Conservation (phyloP, 805 yeast species). For the Starmerella floris region DNA sequence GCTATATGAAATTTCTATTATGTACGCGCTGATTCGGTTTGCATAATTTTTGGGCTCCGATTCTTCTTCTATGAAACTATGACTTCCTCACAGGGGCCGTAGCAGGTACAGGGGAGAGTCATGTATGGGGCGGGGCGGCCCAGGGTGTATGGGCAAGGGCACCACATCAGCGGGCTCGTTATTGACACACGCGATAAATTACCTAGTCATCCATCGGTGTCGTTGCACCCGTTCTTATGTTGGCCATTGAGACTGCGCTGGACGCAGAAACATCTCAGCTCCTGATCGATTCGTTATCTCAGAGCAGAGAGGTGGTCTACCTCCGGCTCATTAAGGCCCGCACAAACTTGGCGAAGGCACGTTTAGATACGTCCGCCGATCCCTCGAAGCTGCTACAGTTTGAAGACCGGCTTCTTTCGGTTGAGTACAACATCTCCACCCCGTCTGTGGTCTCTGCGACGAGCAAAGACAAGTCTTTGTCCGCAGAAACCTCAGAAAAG, state of each 20-base stretch:
- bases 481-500: not conserved
- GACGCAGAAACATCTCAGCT: slow-evolving; percentile 10
- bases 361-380: not conserved
- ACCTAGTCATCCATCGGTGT: too few relatives aligned
- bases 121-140: too few relatives aligned
- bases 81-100: too few relatives aligned
- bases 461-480: not conserved
- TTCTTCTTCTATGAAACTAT: too few relatives aligned
- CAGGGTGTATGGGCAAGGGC: too few relatives aligned
- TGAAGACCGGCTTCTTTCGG: slow-evolving; percentile 14
- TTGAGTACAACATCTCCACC: slow-evolving; percentile 7
- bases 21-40: too few relatives aligned
- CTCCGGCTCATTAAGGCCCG: slow-evolving; percentile 14
- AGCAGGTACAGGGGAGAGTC: too few relatives aligned
- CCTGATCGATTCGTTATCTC: slow-evolving; percentile 9
- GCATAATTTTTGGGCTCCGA: too few relatives aligned
- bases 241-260: not conserved
- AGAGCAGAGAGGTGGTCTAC: slow-evolving; percentile 3
- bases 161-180: too few relatives aligned
- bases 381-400: slow-evolving; percentile 4
- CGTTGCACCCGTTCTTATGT: too few relatives aligned
- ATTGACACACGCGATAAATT: too few relatives aligned
- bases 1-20: too few relatives aligned
- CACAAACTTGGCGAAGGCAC: slow-evolving; percentile 4
- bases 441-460: not conserved